These are phyloP conservation scores for Verticillium klebahnii DNA, from an alignment of 2,329 filamentous ascomycete genomes.

Conservation along the genomic window DNA sequence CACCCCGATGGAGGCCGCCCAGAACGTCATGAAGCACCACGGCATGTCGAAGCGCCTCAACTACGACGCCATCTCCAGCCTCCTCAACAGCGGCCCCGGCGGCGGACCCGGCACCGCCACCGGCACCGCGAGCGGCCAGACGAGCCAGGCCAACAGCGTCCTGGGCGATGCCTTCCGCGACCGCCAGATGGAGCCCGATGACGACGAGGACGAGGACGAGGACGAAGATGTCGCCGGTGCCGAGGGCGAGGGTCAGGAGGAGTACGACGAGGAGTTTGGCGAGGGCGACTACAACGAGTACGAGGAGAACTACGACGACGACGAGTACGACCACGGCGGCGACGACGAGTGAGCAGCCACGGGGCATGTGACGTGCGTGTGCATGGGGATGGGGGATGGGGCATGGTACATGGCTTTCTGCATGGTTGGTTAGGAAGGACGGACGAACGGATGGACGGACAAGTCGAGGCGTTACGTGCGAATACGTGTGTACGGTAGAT, in stretches of 20 bases:
- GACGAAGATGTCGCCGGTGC: slow-evolving; percentile 31
- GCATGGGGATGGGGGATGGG: too few species aligned
- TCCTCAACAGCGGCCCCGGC: slow-evolving; percentile 46
- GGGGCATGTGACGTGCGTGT: too few species aligned
- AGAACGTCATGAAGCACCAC: slow-evolving; percentile 62
- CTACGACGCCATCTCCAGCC: slow-evolving; percentile 57
- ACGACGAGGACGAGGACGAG: slow-evolving; percentile 27
- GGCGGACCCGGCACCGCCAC: slow-evolving; percentile 45
- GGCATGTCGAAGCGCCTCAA: slow-evolving; percentile 73
- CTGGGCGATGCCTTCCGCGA: slow-evolving; percentile 26
- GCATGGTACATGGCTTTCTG: too few species aligned
- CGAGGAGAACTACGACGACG: slow-evolving; percentile 28
- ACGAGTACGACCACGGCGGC: slow-evolving; percentile 13
- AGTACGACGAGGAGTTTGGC: slow-evolving; percentile 16
- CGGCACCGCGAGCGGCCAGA: slow-evolving; percentile 32
- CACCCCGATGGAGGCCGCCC: slow-evolving; percentile 64
- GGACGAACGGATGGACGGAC: not conserved
- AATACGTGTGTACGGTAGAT: not conserved
- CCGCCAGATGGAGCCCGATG: slow-evolving; percentile 28
- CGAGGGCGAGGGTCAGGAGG: slow-evolving; percentile 18
- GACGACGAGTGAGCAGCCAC: not conserved
- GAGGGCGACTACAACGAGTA: slow-evolving; percentile 23
- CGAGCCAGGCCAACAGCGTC: slow-evolving; percentile 28
- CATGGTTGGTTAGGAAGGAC: too few species aligned
- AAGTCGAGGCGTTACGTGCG: not conserved